Evolutionary conservation across 1,139 yeast genomes (phyloP), one percentile per base, ranked within the genome.

Genomic region (Candida sp.): DNA sequence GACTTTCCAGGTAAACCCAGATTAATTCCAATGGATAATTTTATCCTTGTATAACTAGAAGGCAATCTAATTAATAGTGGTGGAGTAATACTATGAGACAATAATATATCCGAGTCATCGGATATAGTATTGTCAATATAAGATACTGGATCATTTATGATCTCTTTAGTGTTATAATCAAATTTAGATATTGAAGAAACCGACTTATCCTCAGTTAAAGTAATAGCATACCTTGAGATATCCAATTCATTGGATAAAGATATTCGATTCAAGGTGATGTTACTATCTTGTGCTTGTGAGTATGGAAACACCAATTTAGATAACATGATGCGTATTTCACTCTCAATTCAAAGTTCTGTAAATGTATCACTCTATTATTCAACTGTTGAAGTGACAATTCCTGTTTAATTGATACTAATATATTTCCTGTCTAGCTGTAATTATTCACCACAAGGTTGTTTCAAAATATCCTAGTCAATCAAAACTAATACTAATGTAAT

Each of bases 51-150:
- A 41, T 50, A 57, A 6, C 37, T 35, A 0, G 64, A 49, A n/a
- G 59, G 58, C 19, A 68, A 49, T 43, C 58, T 53, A 6, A 67
- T 48, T 27, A 70, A 50, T 38, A 70, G 53, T 9, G 75, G 75
- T 8, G 4, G 54, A 42, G n/a, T 30, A 30, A 7, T 36, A 5
- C 5, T 5, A 30, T 30, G 19, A 5, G n/a, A 9, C 33, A 30
- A 30, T 5, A 9, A 6, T 6, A 9, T 9, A 19, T 25, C 22
- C 33, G 21, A 29, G 5, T 37, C 27, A 11, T 21, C 11, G 12
- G 22, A 7, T 7, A 27, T 7, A 37, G 23, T 37, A 29, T 37
- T 37, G 27, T 37, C 39, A 19, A 37, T 22, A 37, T 37, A 37
- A 27, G 29, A 30, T 7, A 27, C 4, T 29, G 9, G 29, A 12